These are phyloP conservation scores for Chlorella variabilis DNA, from an alignment of 163 green algal species.

Conservation along the genomic window DNA sequence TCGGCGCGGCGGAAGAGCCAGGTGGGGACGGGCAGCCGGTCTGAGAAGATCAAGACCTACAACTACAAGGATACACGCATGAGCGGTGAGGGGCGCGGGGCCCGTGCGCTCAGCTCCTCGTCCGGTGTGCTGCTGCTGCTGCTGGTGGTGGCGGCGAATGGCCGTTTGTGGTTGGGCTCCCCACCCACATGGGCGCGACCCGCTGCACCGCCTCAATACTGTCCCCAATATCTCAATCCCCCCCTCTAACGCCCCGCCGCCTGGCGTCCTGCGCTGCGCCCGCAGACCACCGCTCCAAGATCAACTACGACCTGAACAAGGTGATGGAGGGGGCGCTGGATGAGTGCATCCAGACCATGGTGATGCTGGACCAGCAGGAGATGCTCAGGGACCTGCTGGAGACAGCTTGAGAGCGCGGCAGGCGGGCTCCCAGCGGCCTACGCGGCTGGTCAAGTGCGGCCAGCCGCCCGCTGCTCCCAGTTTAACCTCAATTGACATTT, in stretches of 20 bases:
- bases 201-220: too few relatives aligned
- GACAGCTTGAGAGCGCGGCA: not conserved
- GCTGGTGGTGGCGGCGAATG: too few relatives aligned
- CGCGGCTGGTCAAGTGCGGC: too few relatives aligned
- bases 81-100: conserved; percentile 4
- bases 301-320: conserved; percentile 94
- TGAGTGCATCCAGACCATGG: conserved; percentile 81
- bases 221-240: too few relatives aligned
- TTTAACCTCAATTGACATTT: not conserved
- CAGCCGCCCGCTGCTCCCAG: not conserved
- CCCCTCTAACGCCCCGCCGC: too few relatives aligned
- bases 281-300: conserved; percentile 92
- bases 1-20: conserved; percentile 31
- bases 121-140: too few relatives aligned
- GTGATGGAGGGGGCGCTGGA: conserved; percentile 87
- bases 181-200: too few relatives aligned
- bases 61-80: conserved; percentile 98
- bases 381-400: conserved; percentile 71
- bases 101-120: not conserved
- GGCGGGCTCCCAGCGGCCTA: too few relatives aligned
- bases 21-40: conserved; percentile 91
- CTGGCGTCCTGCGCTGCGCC: too few relatives aligned
- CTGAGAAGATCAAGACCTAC: conserved; percentile 99
- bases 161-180: too few relatives aligned
- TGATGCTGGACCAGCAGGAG: conserved; percentile 88